Evolutionary conservation across 2,329 filamentous ascomycete species (phyloP), one percentile per base, ranked within the genome.

Genomic region (Cylindrodendrum hubeiense): DNA sequence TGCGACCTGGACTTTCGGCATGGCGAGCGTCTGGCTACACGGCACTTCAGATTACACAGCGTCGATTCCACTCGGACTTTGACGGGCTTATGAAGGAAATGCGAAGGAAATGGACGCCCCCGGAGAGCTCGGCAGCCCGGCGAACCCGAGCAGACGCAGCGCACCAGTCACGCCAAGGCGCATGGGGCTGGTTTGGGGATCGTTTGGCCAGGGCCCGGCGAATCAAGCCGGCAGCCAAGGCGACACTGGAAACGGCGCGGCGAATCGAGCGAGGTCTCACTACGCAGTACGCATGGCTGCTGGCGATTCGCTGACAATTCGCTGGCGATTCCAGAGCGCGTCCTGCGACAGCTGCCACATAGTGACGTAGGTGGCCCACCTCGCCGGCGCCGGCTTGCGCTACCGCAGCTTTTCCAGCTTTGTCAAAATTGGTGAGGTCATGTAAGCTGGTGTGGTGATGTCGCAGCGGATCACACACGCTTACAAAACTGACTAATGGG

Each of bases 281-380:
- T n/a, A n/a, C n/a, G n/a, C n/a, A n/a, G n/a, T n/a, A n/a, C n/a
- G n/a, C n/a, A n/a, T n/a, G n/a, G n/a, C n/a, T n/a, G n/a, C n/a
- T n/a, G n/a, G n/a, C n/a, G n/a, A n/a, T n/a, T n/a, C n/a, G n/a
- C n/a, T n/a, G n/a, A n/a, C n/a, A n/a, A n/a, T n/a, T n/a, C n/a
- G n/a, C n/a, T n/a, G n/a, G n/a, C n/a, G n/a, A n/a, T n/a, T n/a
- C n/a, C n/a, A n/a, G n/a, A n/a, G n/a, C n/a, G 28, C 28, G 12
- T 30, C 28, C 28, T 30, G 28, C 9, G 8, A 30, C 28, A n/a
- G 28, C 28, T 30, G 28, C 9, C 8, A 30, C 28, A 30, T 9
- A 30, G n/a, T 50, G 47, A 50, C 47, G 47, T 50, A 33, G n/a
- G 47, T 50, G 47, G 47, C 47, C 47, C n/a, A 21, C 26, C n/a